These are phyloP conservation scores for Salisapilia sapeloensis DNA, from an alignment of 352 stramenopile genomes.

Conservation along the genomic window DNA sequence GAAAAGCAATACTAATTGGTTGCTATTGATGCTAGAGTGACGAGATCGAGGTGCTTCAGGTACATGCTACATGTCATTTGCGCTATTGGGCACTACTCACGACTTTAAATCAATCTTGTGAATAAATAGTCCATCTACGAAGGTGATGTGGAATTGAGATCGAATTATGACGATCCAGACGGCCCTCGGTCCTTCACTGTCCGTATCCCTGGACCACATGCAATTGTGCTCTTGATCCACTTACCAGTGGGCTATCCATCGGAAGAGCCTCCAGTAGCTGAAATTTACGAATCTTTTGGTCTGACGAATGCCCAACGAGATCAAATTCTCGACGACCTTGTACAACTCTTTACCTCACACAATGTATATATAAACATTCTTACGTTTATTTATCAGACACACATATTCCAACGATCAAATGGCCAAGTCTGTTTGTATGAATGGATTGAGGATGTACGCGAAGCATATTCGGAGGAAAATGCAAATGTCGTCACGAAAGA, in stretches of 20 bases:
- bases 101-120: no score
- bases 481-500: conserved; percentile 2
- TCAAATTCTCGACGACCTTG: conserved; percentile 42
- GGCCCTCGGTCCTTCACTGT: conserved; percentile 38
- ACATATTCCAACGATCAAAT: conserved; percentile 49
- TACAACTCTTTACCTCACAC: conserved; percentile 5
- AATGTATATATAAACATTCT: neutral
- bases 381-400: conserved; percentile 7
- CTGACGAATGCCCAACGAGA: conserved; percentile 49
- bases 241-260: conserved; percentile 55
- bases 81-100: no score
- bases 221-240: conserved; percentile 53
- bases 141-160: conserved; percentile 36
- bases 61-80: no score
- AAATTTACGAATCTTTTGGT: conserved; percentile 72
- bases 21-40: conserved; percentile 45
- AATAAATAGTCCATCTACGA: conserved; percentile 54
- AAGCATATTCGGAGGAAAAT: conserved; percentile 21
- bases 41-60: conserved; percentile 63
- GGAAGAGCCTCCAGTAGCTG: conserved; percentile 40
- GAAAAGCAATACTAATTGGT: no score
- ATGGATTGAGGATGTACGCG: conserved; percentile 70
- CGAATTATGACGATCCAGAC: conserved; percentile 17
- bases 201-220: conserved; percentile 31
- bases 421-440: conserved; percentile 76